phyloP scores from a whole-genome alignment of 352 stramenopile species.

The Globisporangium lucens region DNA sequence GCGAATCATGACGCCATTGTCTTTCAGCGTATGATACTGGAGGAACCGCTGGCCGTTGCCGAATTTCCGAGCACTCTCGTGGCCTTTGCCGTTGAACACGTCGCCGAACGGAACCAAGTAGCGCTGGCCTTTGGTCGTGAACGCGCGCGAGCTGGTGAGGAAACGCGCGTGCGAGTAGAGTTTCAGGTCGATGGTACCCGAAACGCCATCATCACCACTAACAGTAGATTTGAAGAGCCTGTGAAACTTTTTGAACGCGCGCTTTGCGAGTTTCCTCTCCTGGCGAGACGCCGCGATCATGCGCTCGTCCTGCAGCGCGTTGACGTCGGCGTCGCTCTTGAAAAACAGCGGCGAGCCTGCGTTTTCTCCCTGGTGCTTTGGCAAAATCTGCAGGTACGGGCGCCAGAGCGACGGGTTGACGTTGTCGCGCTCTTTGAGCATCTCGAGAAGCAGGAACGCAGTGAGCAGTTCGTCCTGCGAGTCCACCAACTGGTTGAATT shows the following conservation, averaged over 20 bases:
- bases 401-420: conserved; percentile 35
- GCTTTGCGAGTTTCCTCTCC: conserved; percentile 27
- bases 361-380: conserved; percentile 16
- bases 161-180: conserved; percentile 51
- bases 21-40: conserved; percentile 46
- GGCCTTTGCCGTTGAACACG: conserved; percentile 77
- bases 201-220: background rate
- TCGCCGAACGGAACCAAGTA: conserved; percentile 86
- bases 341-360: conserved; percentile 45
- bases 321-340: conserved; percentile 18
- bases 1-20: conserved; percentile 46
- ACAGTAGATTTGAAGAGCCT: conserved; percentile 34
- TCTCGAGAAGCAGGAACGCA: conserved; percentile 59
- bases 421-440: conserved; percentile 24
- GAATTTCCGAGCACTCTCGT: conserved; percentile 24
- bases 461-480: conserved; percentile 55
- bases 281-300: conserved; percentile 27
- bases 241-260: conserved; percentile 39
- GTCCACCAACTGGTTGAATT: conserved; percentile 30
- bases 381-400: conserved; percentile 54
- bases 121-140: conserved; percentile 71
- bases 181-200: conserved; percentile 1
- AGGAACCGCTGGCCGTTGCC: conserved; percentile 59
- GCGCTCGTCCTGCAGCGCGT: conserved; percentile 45
- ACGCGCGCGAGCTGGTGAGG: conserved; percentile 70